Percentiles rank a stretch among this genome's conserved stretches.
phyloP scores from a whole-genome alignment of 2,329 filamentous ascomycete genomes.

The Claviceps sp. region DNA sequence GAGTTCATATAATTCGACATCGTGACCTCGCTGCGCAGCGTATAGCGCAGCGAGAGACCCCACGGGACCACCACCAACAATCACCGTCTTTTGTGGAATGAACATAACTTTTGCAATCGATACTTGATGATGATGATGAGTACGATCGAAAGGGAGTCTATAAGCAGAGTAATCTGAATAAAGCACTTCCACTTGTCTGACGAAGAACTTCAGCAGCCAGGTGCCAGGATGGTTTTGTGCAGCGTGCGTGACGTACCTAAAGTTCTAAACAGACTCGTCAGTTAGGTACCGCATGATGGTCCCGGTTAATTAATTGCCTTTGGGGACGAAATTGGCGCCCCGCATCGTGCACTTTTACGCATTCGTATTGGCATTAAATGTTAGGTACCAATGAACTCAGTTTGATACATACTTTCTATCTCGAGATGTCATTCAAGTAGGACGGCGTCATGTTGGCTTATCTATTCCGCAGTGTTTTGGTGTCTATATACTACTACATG shows the following conservation, averaged over 20 bases:
- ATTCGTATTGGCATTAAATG: too few relatives aligned
- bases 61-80: slow-evolving; percentile 88
- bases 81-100: slow-evolving; percentile 49
- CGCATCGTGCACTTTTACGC: too few relatives aligned
- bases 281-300: neutral
- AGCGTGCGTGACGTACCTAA: neutral
- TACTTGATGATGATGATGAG: neutral
- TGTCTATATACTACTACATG: too few relatives aligned
- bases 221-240: neutral
- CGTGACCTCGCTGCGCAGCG: slow-evolving; percentile 72
- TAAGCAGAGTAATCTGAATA: neutral
- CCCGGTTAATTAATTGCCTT: neutral
- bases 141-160: neutral
- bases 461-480: too few relatives aligned
- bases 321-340: too few relatives aligned
- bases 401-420: too few relatives aligned
- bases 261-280: neutral
- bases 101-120: neutral
- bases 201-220: neutral
- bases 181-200: neutral
- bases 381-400: too few relatives aligned
- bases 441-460: too few relatives aligned
- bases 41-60: slow-evolving; percentile 87
- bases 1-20: slow-evolving; percentile 90
- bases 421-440: too few relatives aligned